Base-by-base conservation (phyloP, 768 basidiomycete genomes). In the Mycena capillaripes region DNA sequence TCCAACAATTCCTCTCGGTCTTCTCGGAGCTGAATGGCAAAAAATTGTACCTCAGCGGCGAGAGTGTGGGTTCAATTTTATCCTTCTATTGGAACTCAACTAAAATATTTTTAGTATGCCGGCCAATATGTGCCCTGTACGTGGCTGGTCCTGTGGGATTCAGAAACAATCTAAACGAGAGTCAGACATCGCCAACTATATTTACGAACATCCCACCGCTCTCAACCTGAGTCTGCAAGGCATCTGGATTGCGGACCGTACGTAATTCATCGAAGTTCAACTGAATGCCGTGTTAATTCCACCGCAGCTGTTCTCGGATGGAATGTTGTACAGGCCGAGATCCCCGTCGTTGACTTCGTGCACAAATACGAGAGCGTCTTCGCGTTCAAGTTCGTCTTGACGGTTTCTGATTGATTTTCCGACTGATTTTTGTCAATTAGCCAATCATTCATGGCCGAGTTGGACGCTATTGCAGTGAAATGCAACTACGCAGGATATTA, bases 1-100 rank as follows among this genome's bases (percentile, higher is more conserved):
- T 95, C 76, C 87, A 90, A 69, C 94, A 95, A 76, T 95, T 95
- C 82, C 84, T 95, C 6, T 86, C 90, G 29, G 89, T 95, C 4
- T 95, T 95, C 82, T 83, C 84, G 0, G 94, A 95, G 75, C 76
- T 95, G 56, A 93, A 93, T 78, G 86, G 86, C 25, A 93, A 92
- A 82, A 93, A 92, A 12, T 82, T 94, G 6, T 95, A 89, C 77
- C 75, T 94, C 5, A 84, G 88, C 19, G 93, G 93, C 30, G 93
- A 94, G 83, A 94, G 93, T 79, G 93, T 94, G 77, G 79, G 93
- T 81, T 40, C 6, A 50, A n/a, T 36, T 21, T 6, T 23, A 3
- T n/a, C 55, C 11, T 36, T 66, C 46, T 52, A 34, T 27, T 62
- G 57, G 11, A 32, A 32, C 27, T 17, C 21, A 14, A 57, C 58